Evolutionary conservation across 345 rosid species (phyloP), one percentile per base, ranked within the genome.

Genomic region (Eucalyptus rudis): DNA sequence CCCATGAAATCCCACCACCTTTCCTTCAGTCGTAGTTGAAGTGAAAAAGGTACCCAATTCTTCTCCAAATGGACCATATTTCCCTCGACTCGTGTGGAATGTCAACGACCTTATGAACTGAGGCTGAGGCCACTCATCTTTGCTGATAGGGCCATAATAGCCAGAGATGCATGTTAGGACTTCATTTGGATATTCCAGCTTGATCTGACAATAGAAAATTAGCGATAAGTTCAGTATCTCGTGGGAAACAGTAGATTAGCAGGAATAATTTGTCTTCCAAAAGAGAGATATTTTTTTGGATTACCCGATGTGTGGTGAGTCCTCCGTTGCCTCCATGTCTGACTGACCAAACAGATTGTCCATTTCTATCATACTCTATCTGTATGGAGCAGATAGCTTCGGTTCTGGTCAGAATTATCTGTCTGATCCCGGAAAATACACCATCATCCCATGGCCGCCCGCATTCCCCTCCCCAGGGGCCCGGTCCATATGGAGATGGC

Each of bases 381-480:
- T 96, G 99, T 49, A 96, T 90, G 13, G 99, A 97, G 91, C 96
- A 91, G 31, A 96, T 92, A n/a, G 93, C 95, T 58, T 95, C 95
- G 51, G 88, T 90, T 92, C 94, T 95, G 13, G 97, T 94, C 47
- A 96, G 90, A 90, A 92, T 93, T 89, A 96, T 95, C 93, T 95
- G 99, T 79, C 90, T 96, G 87, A 96, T 94, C 89, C 99, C 99
- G 27, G 98, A 94, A 90, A 90, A 96, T 6, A 96, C 99, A 33
- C 99, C 99, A 90, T 97, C 99, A 87, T 97, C 99, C 99, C 99
- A 97, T 15, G 94, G 90, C 87, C 90, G 94, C 29, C 99, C 99
- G 89, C 96, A 95, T 45, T 95, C 92, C 15, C 99, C 99, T 89
- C 99, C 99, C 99, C 99, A 96, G 10, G 99, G 99, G 86, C 99